Evolutionary conservation across 2,329 filamentous ascomycete genomes (phyloP).

Genomic region (Colletotrichum sublineola): DNA sequence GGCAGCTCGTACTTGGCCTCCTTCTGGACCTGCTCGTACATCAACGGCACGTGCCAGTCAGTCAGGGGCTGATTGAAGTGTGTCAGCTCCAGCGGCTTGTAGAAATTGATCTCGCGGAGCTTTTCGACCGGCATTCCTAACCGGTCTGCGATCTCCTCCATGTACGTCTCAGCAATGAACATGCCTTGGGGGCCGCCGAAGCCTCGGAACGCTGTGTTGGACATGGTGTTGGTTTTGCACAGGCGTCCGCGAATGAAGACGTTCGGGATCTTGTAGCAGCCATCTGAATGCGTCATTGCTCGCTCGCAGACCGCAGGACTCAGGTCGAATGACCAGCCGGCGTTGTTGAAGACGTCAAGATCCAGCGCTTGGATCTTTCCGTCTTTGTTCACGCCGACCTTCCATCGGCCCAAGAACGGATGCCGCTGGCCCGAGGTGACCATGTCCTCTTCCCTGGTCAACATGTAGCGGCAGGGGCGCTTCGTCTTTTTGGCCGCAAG

Average conservation of each 20-base stretch:
- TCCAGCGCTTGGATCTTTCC: conserved; percentile 93
- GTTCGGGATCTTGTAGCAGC: conserved; percentile 91
- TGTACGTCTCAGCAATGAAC: conserved; percentile 91
- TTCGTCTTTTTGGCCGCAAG: conserved; percentile 87
- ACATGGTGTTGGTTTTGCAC: conserved; percentile 97
- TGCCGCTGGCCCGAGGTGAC: conserved; percentile 91
- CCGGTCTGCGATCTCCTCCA: conserved; percentile 91
- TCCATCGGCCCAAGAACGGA: conserved; percentile 92
- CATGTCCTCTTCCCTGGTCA: conserved; percentile 97
- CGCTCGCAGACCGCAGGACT: conserved; percentile 86
- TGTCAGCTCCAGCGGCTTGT: conserved; percentile 80
- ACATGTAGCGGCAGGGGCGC: conserved; percentile 91
- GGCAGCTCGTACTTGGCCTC: conserved; percentile 79
- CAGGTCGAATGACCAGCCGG: conserved; percentile 81
- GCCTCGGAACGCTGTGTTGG: conserved; percentile 96
- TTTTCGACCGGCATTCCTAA: conserved; percentile 86
- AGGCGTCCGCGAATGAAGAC: conserved; percentile 85
- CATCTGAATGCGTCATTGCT: conserved; percentile 87
- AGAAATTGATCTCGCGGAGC: conserved; percentile 90
- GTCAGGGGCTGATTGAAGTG: conserved; percentile 92
- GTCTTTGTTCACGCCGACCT: conserved; percentile 94
- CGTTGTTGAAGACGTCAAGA: conserved; percentile 91
- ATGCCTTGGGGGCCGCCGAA: conserved; percentile 97
- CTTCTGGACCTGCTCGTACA: conserved; percentile 90
- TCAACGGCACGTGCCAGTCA: conserved; percentile 95